Base-by-base conservation (phyloP, 345 rosid species). In the Corchorus olitorius region DNA sequence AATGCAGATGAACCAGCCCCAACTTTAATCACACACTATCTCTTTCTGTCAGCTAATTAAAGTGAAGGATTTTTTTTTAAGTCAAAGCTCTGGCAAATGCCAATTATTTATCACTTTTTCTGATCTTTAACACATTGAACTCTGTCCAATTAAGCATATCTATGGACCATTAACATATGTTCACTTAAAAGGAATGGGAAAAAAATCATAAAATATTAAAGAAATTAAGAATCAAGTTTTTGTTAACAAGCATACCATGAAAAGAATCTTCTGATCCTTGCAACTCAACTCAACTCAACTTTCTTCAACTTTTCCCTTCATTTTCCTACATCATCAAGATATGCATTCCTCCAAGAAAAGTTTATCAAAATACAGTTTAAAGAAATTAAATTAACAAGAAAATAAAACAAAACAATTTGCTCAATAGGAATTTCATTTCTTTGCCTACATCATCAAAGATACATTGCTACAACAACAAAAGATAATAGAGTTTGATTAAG, bases 181-280 rank as follows among this genome's bases (percentile, higher is more conserved):
- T 20, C 35, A 45, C 5, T 9, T 4, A 12, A 19, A 56, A 63
- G 0, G 7, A 63, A 3, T 39, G 43, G 16, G 7, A 68, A 22
- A 35, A 48, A 27, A 22, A 14, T 7, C n/a, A 68, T 8, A 50
- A 68, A 68, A 49, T 68, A 67, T 46, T 65, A 48, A 74, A 2
- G 22, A 27, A 34, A 65, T 1, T 2, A 67, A 75, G 73, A n/a
- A n/a, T n/a, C n/a, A 56, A 75, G 73, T 43, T 14, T 62, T 6
- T 39, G 43, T 39, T 52, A 56, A 19, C 49, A 58, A 46, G 70
- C 86, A 82, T 82, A 82, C 84, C 82, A 75, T 45, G 22, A 22
- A 73, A 65, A 33, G 39, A 55, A 45, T 6, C n/a, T 70, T 55
- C 52, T 20, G 55, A 69, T 63, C 65, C 63, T 61, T 52, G 66